Evolutionary conservation across 441 rosid genomes (phyloP).

Genomic region (Adansonia rubrostipa): DNA sequence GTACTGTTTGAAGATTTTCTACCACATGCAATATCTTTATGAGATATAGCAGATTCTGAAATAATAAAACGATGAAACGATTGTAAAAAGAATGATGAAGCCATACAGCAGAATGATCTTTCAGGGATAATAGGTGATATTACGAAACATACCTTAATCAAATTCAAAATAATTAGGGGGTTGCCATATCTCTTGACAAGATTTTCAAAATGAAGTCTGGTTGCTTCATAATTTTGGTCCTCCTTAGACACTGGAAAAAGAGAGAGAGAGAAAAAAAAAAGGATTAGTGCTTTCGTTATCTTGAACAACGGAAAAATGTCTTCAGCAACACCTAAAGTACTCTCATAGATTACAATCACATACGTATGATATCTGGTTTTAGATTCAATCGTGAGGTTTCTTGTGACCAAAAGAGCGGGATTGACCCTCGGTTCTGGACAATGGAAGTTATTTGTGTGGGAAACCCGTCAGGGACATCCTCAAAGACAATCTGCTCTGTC

Average conservation of each 20-base stretch:
- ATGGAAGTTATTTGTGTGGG: slow-evolving; percentile 86
- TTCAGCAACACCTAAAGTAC: slow-evolving; percentile 22
- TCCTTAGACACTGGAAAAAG: slow-evolving; percentile 70
- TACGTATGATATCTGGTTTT: slow-evolving; percentile 96
- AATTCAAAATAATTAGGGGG: slow-evolving; percentile 90
- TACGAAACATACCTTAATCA: slow-evolving; percentile 77
- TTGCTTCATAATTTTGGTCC: slow-evolving; percentile 93
- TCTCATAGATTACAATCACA: slow-evolving; percentile 35
- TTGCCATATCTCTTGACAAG: slow-evolving; percentile 93
- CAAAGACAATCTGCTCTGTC: slow-evolving; percentile 96
- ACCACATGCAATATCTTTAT: slow-evolving; percentile 17
- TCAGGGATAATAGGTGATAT: background rate
- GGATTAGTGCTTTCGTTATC: background rate
- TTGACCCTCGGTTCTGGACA: slow-evolving; percentile 97
- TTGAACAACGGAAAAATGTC: background rate
- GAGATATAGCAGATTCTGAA: slow-evolving; percentile 14
- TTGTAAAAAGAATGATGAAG: background rate
- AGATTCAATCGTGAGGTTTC: slow-evolving; percentile 96
- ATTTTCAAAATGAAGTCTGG: slow-evolving; percentile 92
- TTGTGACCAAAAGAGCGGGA: slow-evolving; percentile 99
- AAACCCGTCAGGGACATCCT: slow-evolving; percentile 75
- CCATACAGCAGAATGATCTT: slow-evolving; percentile 14
- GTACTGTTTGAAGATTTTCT: slow-evolving; percentile 15
- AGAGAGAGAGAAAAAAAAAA: background rate
- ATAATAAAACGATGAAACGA: background rate